Percentiles rank a stretch among this genome's conserved stretches.
These are phyloP conservation scores for Penicilliopsis zonata DNA, from an alignment of 495 filamentous ascomycete species.

Conservation along the genomic window DNA sequence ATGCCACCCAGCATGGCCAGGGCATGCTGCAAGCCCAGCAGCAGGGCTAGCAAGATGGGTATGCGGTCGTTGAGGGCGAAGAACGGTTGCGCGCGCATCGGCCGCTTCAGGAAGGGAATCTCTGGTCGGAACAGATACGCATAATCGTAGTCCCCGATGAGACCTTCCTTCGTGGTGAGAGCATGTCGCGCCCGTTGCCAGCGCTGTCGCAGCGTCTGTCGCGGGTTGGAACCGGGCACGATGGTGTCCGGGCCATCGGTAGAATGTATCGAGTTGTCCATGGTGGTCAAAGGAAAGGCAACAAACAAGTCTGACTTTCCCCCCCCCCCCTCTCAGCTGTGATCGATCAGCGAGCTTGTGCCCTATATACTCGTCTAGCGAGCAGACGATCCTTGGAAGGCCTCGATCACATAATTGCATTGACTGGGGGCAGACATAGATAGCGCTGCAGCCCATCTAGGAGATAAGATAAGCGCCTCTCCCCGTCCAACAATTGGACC, in stretches of 20 bases:
- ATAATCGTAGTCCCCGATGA: conserved; percentile 84
- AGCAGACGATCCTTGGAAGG: no score
- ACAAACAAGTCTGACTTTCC: no score
- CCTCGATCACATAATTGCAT: no score
- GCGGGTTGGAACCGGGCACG: neutral
- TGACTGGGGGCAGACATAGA: no score
- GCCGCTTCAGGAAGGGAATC: conserved; percentile 68
- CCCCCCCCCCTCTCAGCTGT: no score
- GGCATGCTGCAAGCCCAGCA: conserved; percentile 62
- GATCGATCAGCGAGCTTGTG: no score
- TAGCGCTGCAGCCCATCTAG: no score
- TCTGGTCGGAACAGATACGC: conserved; percentile 65
- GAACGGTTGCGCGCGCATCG: conserved; percentile 56
- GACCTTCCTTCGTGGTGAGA: conserved; percentile 42
- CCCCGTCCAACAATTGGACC: no score
- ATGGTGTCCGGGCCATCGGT: conserved; percentile 1
- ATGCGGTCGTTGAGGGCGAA: conserved; percentile 79
- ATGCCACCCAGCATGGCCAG: conserved; percentile 56
- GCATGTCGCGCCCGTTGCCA: neutral
- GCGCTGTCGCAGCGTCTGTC: neutral
- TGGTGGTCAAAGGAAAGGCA: no score
- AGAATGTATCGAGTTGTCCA: conserved; percentile 1
- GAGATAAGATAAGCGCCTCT: no score
- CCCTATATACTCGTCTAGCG: no score
- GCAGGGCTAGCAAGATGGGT: conserved; percentile 64